A percentile compares a stretch with the other conserved stretches of the same genome.
phyloP scores from a whole-genome alignment of 1,284 basidiomycete species.

The Amylostereum areolatum region DNA sequence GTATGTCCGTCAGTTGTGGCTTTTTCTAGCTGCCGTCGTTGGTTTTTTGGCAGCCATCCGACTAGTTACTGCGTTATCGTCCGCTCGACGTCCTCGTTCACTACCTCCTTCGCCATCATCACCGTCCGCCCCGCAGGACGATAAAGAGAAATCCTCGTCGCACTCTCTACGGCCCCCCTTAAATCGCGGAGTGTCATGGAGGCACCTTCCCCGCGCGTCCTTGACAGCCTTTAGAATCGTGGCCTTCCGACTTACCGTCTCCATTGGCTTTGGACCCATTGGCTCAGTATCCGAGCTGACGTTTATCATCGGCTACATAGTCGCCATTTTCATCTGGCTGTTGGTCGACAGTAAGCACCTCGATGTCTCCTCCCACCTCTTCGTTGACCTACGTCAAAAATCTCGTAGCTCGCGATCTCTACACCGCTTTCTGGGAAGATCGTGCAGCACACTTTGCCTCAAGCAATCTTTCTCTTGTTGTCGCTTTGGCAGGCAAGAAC shows the following conservation, averaged over 20 bases:
- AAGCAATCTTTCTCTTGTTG: slow-evolving; percentile 37
- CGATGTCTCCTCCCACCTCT: not conserved
- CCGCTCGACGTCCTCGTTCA: slow-evolving; percentile 5
- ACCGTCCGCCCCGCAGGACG: not conserved
- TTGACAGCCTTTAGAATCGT: slow-evolving; percentile 34
- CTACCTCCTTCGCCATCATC: slow-evolving; percentile 4
- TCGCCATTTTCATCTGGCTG: slow-evolving; percentile 32
- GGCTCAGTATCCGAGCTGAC: slow-evolving; percentile 34
- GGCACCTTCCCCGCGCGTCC: slow-evolving; percentile 27
- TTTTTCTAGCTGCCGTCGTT: slow-evolving; percentile 32
- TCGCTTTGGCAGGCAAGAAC: slow-evolving; percentile 41
- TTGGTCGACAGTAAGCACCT: slow-evolving; percentile 36
- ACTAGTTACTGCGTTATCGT: slow-evolving; percentile 18
- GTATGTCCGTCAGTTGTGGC: slow-evolving; percentile 27
- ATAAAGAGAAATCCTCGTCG: slow-evolving; percentile 14
- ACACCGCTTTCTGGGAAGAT: slow-evolving; percentile 27
- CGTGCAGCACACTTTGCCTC: slow-evolving; percentile 34
- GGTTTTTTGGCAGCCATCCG: slow-evolving; percentile 31
- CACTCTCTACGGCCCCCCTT: slow-evolving; percentile 15
- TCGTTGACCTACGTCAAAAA: not conserved
- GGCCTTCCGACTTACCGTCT: slow-evolving; percentile 35
- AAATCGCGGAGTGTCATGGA: slow-evolving; percentile 22
- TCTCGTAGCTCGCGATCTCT: slow-evolving; percentile 18
- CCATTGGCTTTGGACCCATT: slow-evolving; percentile 29
- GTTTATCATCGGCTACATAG: slow-evolving; percentile 38